Evolutionary conservation across 768 basidiomycete species (phyloP), one percentile per base, ranked within the genome.

Genomic region (Mycena belliarum): DNA sequence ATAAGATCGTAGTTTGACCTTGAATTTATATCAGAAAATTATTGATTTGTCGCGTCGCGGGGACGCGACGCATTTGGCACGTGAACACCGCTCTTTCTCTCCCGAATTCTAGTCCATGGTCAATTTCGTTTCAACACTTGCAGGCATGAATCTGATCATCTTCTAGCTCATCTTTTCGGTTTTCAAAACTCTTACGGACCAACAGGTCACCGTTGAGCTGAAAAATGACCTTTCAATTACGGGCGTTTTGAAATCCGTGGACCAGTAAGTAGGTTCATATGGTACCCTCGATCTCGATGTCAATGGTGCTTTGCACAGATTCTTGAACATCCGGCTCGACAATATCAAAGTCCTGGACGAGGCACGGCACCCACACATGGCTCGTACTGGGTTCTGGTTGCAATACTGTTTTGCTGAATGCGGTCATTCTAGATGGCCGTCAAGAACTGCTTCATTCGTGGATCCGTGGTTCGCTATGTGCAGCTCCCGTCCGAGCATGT

Each of bases 171-270:
- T 93, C 64, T 94, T 93, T 78, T 98, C 95, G 43, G 95, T 98
- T 25, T 98, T 99, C 87, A 98, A 98, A 77, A 98, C 97, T 10
- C 85, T 99, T 29, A 98, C 95, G 11, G 95, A 98, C 75, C 96
- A 98, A 70, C 86, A 88, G 68, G 95, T 98, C 67, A 94, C 92
- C 6, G 95, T 97, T 63, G 95, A 98, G 72, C 86, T 99, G 68
- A 99, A 99, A 79, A 99, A 99, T 76, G 97, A 98, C 74, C 86
- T 98, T 52, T 94, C 91, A 20, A 97, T 99, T 72, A 93, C 91
- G 11, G 96, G 96, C 1, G 88, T 91, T 25, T 75, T 99, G 65
- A 97, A 97, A 82, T 97, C 94, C 29, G 95, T 99, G 49, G 96
- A 99, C 79, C 96, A 99, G 96, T 95, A 63, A 60, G 88, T 82